Percentiles rank a stretch among this genome's conserved stretches.
Evolutionary conservation across 805 yeast genomes (phyloP).

Genomic region (Kodamaea kaohsiungensis): DNA sequence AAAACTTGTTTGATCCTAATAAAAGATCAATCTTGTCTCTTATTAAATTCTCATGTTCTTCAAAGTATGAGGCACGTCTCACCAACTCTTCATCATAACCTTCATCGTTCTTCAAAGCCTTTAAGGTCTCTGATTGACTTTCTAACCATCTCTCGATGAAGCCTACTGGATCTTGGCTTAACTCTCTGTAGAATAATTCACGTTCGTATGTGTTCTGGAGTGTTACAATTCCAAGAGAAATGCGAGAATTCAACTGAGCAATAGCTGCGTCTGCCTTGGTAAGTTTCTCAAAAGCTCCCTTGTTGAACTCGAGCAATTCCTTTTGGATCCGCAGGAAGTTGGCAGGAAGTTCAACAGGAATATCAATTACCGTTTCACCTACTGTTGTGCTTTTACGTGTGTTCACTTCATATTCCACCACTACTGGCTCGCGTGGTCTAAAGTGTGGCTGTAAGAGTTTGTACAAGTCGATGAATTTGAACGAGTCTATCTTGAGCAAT

Average conservation of each 20-base stretch:
- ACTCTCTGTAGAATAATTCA: constrained; percentile 73
- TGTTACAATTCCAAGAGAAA: constrained; percentile 52
- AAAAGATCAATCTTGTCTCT: constrained; percentile 78
- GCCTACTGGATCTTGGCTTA: constrained; percentile 74
- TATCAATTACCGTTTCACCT: constrained; percentile 79
- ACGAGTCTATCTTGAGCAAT: constrained; percentile 50
- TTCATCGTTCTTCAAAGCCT: constrained; percentile 85
- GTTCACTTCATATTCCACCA: constrained; percentile 69
- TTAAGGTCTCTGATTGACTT: constrained; percentile 81
- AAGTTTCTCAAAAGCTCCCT: constrained; percentile 43
- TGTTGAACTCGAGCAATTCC: constrained; percentile 37
- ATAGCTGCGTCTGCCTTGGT: constrained; percentile 45
- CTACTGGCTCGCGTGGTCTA: constrained; percentile 80
- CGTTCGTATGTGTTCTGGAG: constrained; percentile 60
- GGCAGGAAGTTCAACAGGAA: constrained; percentile 48
- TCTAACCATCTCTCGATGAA: constrained; percentile 74
- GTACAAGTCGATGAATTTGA: constrained; percentile 71
- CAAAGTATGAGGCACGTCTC: constrained; percentile 76
- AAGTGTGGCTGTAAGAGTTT: constrained; percentile 68
- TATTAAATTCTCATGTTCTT: constrained; percentile 65
- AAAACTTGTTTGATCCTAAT: constrained; percentile 56
- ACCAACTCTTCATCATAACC: constrained; percentile 87
- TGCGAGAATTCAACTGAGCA: constrained; percentile 42
- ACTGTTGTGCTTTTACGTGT: constrained; percentile 77
- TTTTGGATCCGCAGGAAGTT: constrained; percentile 37